Evolutionary conservation across 352 stramenopile species (phyloP).

Genomic region (Thalassiosira hispida): DNA sequence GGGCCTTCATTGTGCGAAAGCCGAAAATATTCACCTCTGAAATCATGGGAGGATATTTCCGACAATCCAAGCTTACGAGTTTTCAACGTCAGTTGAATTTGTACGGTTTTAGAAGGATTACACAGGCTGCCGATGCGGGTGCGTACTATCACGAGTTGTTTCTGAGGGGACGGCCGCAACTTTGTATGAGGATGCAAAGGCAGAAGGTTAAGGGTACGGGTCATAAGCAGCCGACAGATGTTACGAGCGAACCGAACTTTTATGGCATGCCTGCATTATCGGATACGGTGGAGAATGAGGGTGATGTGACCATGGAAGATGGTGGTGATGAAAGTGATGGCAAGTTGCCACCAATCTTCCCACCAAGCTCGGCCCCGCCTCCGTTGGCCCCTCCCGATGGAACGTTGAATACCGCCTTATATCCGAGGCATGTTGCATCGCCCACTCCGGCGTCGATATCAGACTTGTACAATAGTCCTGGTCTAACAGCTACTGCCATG

Average conservation of each 20-base stretch:
- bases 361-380: background rate
- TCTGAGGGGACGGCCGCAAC: conserved; percentile 76
- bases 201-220: conserved; percentile 86
- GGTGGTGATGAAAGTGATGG: background rate
- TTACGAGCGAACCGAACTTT: conserved; percentile 82
- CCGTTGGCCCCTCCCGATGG: background rate
- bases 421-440: background rate
- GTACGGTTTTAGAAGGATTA: conserved; percentile 89
- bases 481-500: conserved; percentile 10
- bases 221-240: conserved; percentile 83
- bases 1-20: conserved; percentile 79
- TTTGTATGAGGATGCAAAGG: conserved; percentile 84
- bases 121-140: conserved; percentile 85
- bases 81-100: conserved; percentile 90
- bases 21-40: conserved; percentile 74
- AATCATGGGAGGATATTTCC: conserved; percentile 84
- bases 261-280: conserved; percentile 67
- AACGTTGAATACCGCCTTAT: background rate
- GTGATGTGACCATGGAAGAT: background rate
- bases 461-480: conserved; percentile 24
- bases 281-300: background rate
- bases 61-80: conserved; percentile 84
- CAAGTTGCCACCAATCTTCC: background rate
- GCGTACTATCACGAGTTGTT: conserved; percentile 90
- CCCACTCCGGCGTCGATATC: background rate